Evolutionary conservation across 805 yeast genomes (phyloP).

Genomic region (Metschnikowia santaceciliae): DNA sequence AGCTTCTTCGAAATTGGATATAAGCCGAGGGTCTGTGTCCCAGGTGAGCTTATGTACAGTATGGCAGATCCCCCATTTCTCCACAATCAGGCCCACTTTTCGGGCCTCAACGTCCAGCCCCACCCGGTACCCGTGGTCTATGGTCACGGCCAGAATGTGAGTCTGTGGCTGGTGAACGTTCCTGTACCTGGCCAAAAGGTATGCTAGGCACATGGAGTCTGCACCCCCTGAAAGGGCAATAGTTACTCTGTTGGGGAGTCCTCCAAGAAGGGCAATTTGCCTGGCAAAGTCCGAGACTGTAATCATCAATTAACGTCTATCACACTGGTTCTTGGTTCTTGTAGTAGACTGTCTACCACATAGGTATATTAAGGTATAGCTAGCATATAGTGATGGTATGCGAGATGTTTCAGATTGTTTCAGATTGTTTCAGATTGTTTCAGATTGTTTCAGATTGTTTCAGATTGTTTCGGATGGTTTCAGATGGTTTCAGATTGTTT

Average conservation of each 20-base stretch:
- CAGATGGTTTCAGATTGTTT: no score
- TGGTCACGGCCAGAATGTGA: slow-evolving; percentile 52
- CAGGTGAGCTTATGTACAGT: slow-evolving; percentile 25
- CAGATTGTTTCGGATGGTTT: no score
- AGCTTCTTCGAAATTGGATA: slow-evolving; percentile 49
- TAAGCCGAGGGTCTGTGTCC: slow-evolving; percentile 23
- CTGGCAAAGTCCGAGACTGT: neutral
- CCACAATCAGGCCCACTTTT: slow-evolving; percentile 29
- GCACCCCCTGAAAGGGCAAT: slow-evolving; percentile 79
- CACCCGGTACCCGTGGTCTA: slow-evolving; percentile 57
- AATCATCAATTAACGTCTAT: neutral
- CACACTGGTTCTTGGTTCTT: no score
- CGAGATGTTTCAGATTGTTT: no score
- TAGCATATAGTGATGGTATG: no score
- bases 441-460: no score
- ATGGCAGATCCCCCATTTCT: slow-evolving; percentile 34
- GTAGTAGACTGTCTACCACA: no score
- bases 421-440: no score
- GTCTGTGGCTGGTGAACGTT: slow-evolving; percentile 25
- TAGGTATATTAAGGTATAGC: no score
- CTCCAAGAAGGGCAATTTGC: neutral
- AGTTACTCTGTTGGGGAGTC: slow-evolving; percentile 23
- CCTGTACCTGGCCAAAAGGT: slow-evolving; percentile 40
- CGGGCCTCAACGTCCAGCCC: slow-evolving; percentile 50
- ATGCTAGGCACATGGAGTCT: slow-evolving; percentile 69